Conservation (phyloP, 2,329 filamentous ascomycete genomes). For the Fusarium sp. region DNA sequence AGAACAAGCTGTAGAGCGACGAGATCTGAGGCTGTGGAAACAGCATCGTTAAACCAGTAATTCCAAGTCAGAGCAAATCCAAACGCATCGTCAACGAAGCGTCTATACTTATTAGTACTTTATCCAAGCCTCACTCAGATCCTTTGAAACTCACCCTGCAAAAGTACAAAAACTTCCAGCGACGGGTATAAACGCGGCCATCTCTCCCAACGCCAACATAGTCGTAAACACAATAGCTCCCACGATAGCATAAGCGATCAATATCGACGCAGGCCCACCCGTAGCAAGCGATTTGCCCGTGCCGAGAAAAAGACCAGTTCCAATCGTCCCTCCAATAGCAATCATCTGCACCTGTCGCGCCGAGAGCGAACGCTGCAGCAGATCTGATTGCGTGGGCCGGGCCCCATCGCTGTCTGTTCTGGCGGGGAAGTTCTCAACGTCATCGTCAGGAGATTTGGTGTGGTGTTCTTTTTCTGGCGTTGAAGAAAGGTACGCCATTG, state of each 20-base stretch:
- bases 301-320: slow-evolving; percentile 71
- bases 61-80: slow-evolving; percentile 68
- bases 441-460: slow-evolving; percentile 18
- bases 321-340: slow-evolving; percentile 69
- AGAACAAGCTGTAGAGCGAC: slow-evolving; percentile 64
- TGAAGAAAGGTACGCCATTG: slow-evolving; percentile 15
- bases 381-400: slow-evolving; percentile 52
- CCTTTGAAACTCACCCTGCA: slow-evolving; percentile 50
- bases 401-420: not conserved
- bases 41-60: slow-evolving; percentile 74
- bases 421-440: slow-evolving; percentile 31
- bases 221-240: slow-evolving; percentile 68
- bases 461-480: slow-evolving; percentile 28
- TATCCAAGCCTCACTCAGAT: slow-evolving; percentile 54
- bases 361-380: slow-evolving; percentile 65
- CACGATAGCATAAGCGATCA: slow-evolving; percentile 67
- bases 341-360: slow-evolving; percentile 76
- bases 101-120: slow-evolving; percentile 33
- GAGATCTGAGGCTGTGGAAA: slow-evolving; percentile 65
- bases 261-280: slow-evolving; percentile 68
- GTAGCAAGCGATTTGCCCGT: slow-evolving; percentile 69
- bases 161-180: slow-evolving; percentile 67
- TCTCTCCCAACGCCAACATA: slow-evolving; percentile 69
- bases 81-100: slow-evolving; percentile 65
- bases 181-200: slow-evolving; percentile 64